A percentile compares a stretch with the other conserved stretches of the same genome.
Conservation (phyloP, 257 asterid species). For the Hygrophila difformis region DNA sequence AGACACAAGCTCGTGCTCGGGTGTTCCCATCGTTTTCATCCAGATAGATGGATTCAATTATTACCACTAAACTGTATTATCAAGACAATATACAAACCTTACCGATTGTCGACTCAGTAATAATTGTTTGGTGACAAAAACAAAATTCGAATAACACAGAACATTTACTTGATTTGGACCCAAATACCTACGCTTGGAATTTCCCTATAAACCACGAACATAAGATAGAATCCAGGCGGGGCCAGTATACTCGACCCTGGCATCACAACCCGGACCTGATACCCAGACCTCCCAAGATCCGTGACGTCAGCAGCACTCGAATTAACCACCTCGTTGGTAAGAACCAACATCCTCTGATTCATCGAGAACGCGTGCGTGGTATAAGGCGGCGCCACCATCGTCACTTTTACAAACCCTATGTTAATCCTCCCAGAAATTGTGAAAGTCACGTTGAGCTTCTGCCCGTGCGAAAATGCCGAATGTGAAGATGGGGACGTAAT, state of each 20-base stretch:
- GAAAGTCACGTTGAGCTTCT: background rate
- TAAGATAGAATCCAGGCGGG: background rate
- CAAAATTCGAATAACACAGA: too few relatives aligned
- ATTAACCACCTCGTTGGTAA: too few relatives aligned
- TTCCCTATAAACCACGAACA: background rate
- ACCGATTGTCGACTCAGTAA: too few relatives aligned
- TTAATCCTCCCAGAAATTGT: background rate
- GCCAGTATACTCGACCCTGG: background rate
- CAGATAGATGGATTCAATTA: too few relatives aligned
- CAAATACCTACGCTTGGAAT: background rate
- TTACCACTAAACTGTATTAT: too few relatives aligned
- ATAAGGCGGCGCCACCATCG: background rate
- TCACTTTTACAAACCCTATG: background rate
- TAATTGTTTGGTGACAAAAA: too few relatives aligned
- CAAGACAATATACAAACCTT: too few relatives aligned
- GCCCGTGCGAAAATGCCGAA: background rate
- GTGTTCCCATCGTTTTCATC: too few relatives aligned
- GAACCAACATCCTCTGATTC: background rate
- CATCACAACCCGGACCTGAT: background rate
- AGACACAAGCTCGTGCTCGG: too few relatives aligned
- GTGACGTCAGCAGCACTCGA: too few relatives aligned
- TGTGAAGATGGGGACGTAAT: background rate
- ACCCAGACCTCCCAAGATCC: background rate
- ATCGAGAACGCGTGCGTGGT: background rate
- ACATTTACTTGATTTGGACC: background rate